A percentile compares a stretch with the other conserved stretches of the same genome.
phyloP scores from a whole-genome alignment of 2,329 filamentous ascomycete genomes.

The Biscogniauxia marginata region DNA sequence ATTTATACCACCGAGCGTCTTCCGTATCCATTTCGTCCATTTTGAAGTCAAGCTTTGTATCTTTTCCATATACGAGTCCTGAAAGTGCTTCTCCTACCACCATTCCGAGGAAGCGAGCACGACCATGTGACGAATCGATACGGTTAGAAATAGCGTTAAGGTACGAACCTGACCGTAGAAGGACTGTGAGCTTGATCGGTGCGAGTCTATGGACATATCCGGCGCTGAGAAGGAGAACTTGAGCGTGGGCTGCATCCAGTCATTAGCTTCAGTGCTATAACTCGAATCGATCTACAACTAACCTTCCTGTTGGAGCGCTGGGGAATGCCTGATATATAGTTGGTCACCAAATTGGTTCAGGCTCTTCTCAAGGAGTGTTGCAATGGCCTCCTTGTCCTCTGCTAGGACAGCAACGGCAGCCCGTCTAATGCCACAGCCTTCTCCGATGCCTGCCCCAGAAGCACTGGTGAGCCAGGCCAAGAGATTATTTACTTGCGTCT shows the following conservation, averaged over 20 bases:
- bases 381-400: slow-evolving; percentile 49
- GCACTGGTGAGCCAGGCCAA: slow-evolving; percentile 64
- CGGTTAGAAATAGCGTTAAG: slow-evolving; percentile 81
- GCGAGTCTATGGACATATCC: slow-evolving; percentile 70
- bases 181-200: slow-evolving; percentile 63
- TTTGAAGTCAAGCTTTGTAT: slow-evolving; percentile 77
- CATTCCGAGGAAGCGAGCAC: slow-evolving; percentile 84
- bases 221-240: slow-evolving; percentile 73
- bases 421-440: slow-evolving; percentile 64
- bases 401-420: slow-evolving; percentile 61
- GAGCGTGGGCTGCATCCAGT: slow-evolving; percentile 63
- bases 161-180: slow-evolving; percentile 71
- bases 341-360: slow-evolving; percentile 78
- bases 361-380: slow-evolving; percentile 62
- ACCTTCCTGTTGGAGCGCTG: slow-evolving; percentile 88
- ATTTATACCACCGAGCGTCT: slow-evolving; percentile 75
- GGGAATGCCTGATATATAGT: slow-evolving; percentile 81
- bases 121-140: slow-evolving; percentile 70
- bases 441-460: slow-evolving; percentile 63
- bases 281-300: slow-evolving; percentile 22
- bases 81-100: slow-evolving; percentile 74
- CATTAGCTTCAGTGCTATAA: slow-evolving; percentile 14
- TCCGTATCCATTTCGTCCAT: slow-evolving; percentile 72
- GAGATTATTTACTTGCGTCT: slow-evolving; percentile 52
- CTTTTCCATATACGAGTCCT: slow-evolving; percentile 62